Evolutionary conservation across 2,329 filamentous ascomycete genomes (phyloP), one percentile per base, ranked within the genome.

Genomic region (Onygenales sp.): DNA sequence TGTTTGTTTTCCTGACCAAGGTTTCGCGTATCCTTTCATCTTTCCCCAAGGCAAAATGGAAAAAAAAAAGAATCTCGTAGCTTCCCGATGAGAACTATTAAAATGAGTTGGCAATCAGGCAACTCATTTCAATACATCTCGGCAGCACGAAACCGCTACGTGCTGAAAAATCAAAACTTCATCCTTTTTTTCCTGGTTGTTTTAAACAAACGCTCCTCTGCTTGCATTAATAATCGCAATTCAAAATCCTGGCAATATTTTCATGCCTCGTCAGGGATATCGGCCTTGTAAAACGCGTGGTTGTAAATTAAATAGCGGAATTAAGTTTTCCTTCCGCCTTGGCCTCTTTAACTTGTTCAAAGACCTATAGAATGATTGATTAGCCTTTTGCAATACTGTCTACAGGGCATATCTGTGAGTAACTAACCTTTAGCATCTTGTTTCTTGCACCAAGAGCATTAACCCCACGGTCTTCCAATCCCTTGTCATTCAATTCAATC

Each of bases 371-470:
- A 31, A 49, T 14, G 9, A 47, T 33, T 46, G 8, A 5, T 52
- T 42, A 49, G 17, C 7, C 49, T 11, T 27, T 43, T 2, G 9
- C 32, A 3, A 42, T 11, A 14, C 10, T 27, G 37, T 11, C 6
- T 17, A 14, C 10, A 2, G 10, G 21, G 2, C 47, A 44, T 39
- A 17, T 13, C 32, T 2, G 37, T n/a, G 11, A 43, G 32, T 36
- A 52, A 70, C 71, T 68, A 62, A 85, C 93, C 82, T 98, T 98
- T 56, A 98, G 76, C 88, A 98, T 94, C 81, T 98, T 98, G 68
- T 92, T 87, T 61, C 93, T 80, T 14, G 93, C 93, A 62, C 93
- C 93, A 53, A 97, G 80, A 52, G 93, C 93, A 69, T 95, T 96
- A 34, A 98, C 93, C 49, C 93, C 93, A 51, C 89, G 86, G 31